Evolutionary conservation across 2,329 filamentous ascomycete species (phyloP).

Genomic region (Lecanicillium sp.): DNA sequence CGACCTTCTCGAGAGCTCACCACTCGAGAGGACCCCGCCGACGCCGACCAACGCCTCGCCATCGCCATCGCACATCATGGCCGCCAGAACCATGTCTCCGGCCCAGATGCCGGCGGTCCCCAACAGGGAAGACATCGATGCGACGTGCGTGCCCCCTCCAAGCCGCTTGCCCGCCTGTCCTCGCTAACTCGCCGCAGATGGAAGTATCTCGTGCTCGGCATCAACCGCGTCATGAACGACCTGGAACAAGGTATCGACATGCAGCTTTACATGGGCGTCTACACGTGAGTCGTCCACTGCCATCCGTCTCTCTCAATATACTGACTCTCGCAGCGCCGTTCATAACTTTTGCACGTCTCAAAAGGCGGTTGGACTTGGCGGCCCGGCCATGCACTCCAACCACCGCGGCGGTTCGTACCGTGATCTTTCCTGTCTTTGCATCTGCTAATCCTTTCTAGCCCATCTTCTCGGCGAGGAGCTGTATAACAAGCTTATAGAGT

Average conservation of each 20-base stretch:
- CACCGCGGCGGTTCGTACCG: conserved; percentile 54
- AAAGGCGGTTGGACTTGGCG: conserved; percentile 67
- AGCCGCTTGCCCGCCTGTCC: conserved; percentile 11
- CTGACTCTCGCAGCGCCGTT: conserved; percentile 61
- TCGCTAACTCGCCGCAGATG: conserved; percentile 53
- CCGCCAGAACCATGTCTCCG: conserved; percentile 29
- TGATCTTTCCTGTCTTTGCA: background rate
- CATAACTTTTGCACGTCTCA: conserved; percentile 99
- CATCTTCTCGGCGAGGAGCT: conserved; percentile 94
- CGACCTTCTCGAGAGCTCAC: conserved; percentile 8
- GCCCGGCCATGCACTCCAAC: conserved; percentile 32
- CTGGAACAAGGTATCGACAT: conserved; percentile 91
- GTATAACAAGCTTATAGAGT: conserved; percentile 84
- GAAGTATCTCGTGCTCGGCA: conserved; percentile 81
- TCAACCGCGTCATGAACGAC: conserved; percentile 89
- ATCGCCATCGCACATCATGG: conserved; percentile 22
- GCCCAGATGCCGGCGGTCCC: conserved; percentile 51
- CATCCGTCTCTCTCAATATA: background rate
- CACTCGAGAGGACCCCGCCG: conserved; percentile 5
- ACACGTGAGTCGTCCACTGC: conserved; percentile 56
- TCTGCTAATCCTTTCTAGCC: conserved; percentile 43
- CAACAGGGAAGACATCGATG: conserved; percentile 54
- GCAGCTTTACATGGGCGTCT: conserved; percentile 95
- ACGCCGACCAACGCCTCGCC: background rate
- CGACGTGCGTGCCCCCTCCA: conserved; percentile 34